Conservation (phyloP, 2,329 filamentous ascomycete species). For the Tolypocladium tropicale region DNA sequence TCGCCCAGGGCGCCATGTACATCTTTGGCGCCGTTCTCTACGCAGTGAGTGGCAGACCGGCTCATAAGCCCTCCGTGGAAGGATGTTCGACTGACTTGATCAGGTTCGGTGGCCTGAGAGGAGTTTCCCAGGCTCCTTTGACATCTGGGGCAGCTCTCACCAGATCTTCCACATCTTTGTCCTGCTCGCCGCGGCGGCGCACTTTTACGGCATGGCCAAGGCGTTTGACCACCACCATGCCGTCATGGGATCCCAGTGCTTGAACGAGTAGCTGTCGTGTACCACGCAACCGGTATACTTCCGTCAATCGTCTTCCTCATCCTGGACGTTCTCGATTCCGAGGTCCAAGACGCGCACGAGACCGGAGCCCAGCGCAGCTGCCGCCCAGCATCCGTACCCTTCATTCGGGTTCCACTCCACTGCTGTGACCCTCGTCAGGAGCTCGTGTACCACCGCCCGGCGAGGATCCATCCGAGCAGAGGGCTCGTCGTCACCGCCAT, state of each 20-base stretch:
- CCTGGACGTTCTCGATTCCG: constrained; percentile 30
- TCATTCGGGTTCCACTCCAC: constrained; percentile 60
- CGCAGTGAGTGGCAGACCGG: constrained; percentile 45
- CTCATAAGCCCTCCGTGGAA: not conserved
- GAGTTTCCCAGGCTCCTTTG: constrained; percentile 65
- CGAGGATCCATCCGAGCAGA: constrained; percentile 24
- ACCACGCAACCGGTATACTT: constrained; percentile 1
- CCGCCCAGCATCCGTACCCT: constrained; percentile 56
- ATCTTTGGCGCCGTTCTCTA: constrained; percentile 80
- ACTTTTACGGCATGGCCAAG: constrained; percentile 70
- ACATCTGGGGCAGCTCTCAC: constrained; percentile 88
- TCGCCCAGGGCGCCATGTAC: constrained; percentile 74
- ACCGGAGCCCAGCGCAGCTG: constrained; percentile 55
- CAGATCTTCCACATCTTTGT: constrained; percentile 94
- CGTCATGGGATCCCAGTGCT: constrained; percentile 41
- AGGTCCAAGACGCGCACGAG: constrained; percentile 58
- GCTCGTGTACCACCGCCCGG: constrained; percentile 46
- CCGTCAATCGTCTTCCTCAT: constrained; percentile 1
- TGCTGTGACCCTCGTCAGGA: constrained; percentile 50
- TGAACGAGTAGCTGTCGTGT: constrained; percentile 5
- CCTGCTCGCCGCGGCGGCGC: constrained; percentile 67
- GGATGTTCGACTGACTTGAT: not conserved
- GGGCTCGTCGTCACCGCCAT: constrained; percentile 20
- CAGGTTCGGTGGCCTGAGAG: constrained; percentile 75
- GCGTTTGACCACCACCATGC: constrained; percentile 82